Evolutionary conservation across 2,329 filamentous ascomycete genomes (phyloP), one percentile per base, ranked within the genome.

Genomic region (Purpureocillium takamizusanense): DNA sequence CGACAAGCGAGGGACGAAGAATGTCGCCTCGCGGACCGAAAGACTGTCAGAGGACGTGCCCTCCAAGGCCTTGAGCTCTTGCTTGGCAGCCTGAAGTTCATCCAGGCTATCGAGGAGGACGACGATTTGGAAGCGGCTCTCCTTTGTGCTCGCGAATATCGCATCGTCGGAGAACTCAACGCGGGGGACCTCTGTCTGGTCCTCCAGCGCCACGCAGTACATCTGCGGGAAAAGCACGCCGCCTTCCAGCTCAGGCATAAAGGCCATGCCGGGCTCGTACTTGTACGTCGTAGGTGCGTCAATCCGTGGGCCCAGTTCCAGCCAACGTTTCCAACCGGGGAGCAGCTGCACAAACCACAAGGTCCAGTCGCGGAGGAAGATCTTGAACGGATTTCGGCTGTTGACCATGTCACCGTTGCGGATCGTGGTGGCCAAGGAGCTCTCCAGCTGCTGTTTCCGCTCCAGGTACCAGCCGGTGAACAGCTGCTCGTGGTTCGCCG

Each of bases 401-500:
- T 32, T 43, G 5, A 45, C 33, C 15, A 39, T 41, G 10, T 33
- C 35, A 4, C 45, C 45, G 21, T 47, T 47, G 29, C 40, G 34
- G 23, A 47, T 37, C 5, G 45, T 47, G 3, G 40, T 37, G 8
- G 18, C 27, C 7, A 47, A 36, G 10, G 45, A 45, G 14, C 32
- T 38, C 25, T 49, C 48, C 9, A 51, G 41, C 30, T 47, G 46
- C n/a, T 46, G 41, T 18, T 47, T 44, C 13, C 48, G 38, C 38
- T 51, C 48, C 1, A 12, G n/a, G 25, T 39, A 43, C 46, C 45
- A 49, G 7, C 42, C 38, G 10, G 31, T 17, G 3, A 48, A 27
- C 6, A 44, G 16, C 10, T 14, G 33, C 18, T 40, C 23, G 23
- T 41, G 38, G 13, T 41, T 15, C 16, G 30, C 7, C 7, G 37